Percentiles rank a stretch among this genome's conserved stretches.
Conservation (phyloP, 495 filamentous ascomycete species). For the Trichoderma reesei region DNA sequence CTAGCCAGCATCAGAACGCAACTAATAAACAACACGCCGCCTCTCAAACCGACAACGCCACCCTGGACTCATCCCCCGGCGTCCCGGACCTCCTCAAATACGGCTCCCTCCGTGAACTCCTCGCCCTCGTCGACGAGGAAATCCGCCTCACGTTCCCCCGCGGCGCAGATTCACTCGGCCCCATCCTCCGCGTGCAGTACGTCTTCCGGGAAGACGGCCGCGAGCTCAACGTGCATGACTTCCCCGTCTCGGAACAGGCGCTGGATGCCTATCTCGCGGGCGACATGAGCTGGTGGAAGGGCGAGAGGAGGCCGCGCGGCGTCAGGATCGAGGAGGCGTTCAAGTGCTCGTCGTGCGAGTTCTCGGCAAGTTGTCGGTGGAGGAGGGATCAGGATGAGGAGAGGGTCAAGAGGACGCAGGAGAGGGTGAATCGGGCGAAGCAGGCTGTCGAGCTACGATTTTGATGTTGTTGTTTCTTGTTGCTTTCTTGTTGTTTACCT, state of each 20-base stretch:
- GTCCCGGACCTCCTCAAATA: constrained; percentile 36
- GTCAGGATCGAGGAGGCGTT: constrained; percentile 83
- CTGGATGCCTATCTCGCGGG: constrained; percentile 56
- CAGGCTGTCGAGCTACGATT: background rate
- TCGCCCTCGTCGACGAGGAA: constrained; percentile 32
- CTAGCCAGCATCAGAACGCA: background rate
- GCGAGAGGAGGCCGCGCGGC: constrained; percentile 63
- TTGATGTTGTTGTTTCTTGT: too few species aligned
- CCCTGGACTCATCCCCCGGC: constrained; percentile 17
- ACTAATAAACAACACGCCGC: background rate
- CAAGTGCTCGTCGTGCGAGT: constrained; percentile 65
- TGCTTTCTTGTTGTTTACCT: too few species aligned
- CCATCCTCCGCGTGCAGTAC: constrained; percentile 56
- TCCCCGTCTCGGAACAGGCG: constrained; percentile 54
- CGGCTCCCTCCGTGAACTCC: constrained; percentile 28
- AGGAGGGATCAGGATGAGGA: constrained; percentile 29
- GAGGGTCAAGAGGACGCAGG: constrained; percentile 8
- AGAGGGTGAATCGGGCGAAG: constrained; percentile 5
- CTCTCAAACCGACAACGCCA: constrained; percentile 9
- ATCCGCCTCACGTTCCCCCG: constrained; percentile 47
- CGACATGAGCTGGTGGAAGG: constrained; percentile 81
- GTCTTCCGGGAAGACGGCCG: constrained; percentile 39
- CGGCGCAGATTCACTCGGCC: constrained; percentile 39
- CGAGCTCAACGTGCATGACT: constrained; percentile 57
- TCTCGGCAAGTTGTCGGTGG: constrained; percentile 46